Percentiles rank a stretch among this genome's conserved stretches.
These are phyloP conservation scores for Metschnikowia bowlesiae DNA, from an alignment of 805 yeast species.

Conservation along the genomic window DNA sequence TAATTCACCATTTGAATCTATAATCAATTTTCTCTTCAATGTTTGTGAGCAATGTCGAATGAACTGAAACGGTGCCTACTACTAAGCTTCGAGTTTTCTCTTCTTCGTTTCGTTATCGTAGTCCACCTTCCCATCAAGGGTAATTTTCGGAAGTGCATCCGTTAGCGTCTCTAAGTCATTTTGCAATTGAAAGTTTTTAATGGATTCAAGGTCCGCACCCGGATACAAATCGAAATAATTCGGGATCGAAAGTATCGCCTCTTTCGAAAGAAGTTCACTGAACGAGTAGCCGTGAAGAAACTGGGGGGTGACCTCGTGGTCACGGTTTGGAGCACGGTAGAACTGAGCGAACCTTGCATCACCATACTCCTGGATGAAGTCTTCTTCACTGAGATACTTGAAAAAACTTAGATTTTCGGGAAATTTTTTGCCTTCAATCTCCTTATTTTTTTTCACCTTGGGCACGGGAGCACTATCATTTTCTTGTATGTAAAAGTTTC, in stretches of 20 bases:
- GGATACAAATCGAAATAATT: slow-evolving; percentile 5
- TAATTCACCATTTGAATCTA: not conserved
- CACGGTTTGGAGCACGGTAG: slow-evolving; percentile 4
- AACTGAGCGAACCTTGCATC: slow-evolving; percentile 19
- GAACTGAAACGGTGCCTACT: no score
- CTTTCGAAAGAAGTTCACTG: slow-evolving; percentile 1
- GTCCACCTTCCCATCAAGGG: slow-evolving; percentile 3
- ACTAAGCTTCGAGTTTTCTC: slow-evolving; percentile 6
- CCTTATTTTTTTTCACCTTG: slow-evolving; percentile 65
- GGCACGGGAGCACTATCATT: slow-evolving; percentile 84
- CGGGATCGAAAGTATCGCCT: slow-evolving; percentile 5
- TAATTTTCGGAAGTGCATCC: slow-evolving; percentile 8
- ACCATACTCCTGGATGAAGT: slow-evolving; percentile 53
- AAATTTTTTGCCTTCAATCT: slow-evolving; percentile 49
- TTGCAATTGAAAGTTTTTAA: not conserved
- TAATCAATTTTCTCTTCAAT: no score
- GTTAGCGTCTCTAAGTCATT: slow-evolving; percentile 2
- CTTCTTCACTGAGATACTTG: slow-evolving; percentile 46
- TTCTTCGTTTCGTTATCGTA: slow-evolving; percentile 7
- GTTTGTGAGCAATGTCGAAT: no score
- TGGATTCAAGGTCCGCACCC: not conserved
- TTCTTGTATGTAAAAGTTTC: slow-evolving; percentile 81
- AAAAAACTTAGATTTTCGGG: slow-evolving; percentile 56
- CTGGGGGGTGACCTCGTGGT: slow-evolving; percentile 12
- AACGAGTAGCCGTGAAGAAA: slow-evolving; percentile 6